A percentile compares a stretch with the other conserved stretches of the same genome.
Conservation (phyloP, 1,139 yeast species). For the Debaryomyces udenii region DNA sequence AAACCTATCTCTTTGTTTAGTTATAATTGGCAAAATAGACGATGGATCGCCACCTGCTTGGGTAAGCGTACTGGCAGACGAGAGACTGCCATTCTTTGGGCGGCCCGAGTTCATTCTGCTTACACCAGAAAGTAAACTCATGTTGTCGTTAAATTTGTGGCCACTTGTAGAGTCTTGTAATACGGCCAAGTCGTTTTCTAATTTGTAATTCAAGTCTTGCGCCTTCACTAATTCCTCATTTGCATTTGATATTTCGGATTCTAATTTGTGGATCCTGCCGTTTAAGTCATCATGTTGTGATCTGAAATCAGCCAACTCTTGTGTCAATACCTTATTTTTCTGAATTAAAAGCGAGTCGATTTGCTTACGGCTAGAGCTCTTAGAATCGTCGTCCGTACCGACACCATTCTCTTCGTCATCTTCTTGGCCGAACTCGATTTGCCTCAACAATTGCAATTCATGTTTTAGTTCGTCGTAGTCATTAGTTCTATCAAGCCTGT, state of each 20-base stretch:
- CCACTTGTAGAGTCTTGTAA: conserved; percentile 46
- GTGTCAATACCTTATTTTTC: conserved; percentile 62
- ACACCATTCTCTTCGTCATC: conserved; percentile 26
- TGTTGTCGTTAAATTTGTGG: conserved; percentile 57
- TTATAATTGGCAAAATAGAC: conserved; percentile 80
- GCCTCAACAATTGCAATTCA: conserved; percentile 71
- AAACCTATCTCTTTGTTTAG: conserved; percentile 94
- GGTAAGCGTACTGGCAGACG: conserved; percentile 38
- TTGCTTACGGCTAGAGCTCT: conserved; percentile 21
- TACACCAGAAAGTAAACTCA: conserved; percentile 68
- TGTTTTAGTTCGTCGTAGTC: conserved; percentile 81
- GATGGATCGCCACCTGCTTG: conserved; percentile 27
- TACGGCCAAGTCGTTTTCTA: conserved; percentile 70
- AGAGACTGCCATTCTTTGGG: conserved; percentile 39
- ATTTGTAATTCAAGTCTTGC: conserved; percentile 52
- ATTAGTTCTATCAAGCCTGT: conserved; percentile 45
- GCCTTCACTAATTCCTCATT: conserved; percentile 38
- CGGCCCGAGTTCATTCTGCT: conserved; percentile 44
- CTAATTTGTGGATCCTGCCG: conserved; percentile 42
- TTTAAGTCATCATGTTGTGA: conserved; percentile 49
- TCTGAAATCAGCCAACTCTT: conserved; percentile 61
- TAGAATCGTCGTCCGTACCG: conserved; percentile 16
- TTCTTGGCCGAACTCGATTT: conserved; percentile 69
- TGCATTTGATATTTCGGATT: conserved; percentile 39
- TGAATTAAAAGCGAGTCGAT: conserved; percentile 56